Evolutionary conservation across 768 basidiomycete genomes (phyloP), one percentile per base, ranked within the genome.

Genomic region (Mycena rosella): DNA sequence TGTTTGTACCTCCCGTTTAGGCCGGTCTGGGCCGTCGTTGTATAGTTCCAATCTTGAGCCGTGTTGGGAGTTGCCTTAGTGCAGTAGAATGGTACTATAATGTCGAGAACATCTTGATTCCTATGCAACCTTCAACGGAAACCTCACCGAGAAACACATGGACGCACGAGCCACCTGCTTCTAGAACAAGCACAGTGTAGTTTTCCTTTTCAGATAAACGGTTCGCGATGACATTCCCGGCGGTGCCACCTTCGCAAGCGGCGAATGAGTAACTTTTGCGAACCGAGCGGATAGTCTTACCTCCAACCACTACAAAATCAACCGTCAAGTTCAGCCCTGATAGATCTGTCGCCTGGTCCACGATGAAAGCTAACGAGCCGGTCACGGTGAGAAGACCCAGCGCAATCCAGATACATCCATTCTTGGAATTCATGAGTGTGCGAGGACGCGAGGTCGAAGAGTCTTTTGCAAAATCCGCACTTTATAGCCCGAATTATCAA

Each of bases 121-220:
- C 68, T 69, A 15, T 38, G 8, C 29, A 32, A 45, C 15, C 7
- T 7, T 26, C 8, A 14, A 26, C 15, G 20, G 24, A 5, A 18
- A 13, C 9, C 27, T n/a, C 2, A 63, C 8, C 5, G 15, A 36
- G 20, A 10, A 38, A 15, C n/a, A 15, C 15, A 7, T 4, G 17
- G 14, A 40, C 68, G 30, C 48, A 70, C 68, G 68, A 61, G 34
- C 59, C 64, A 22, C 68, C 67, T 24, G 67, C 67, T 44, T 68
- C 67, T 13, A 68, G 42, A 14, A 68, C 62, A 30, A 69, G 36
- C 17, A 68, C 60, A 5, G 67, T 59, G n/a, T 29, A 6, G 29
- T 51, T 6, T 7, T n/a, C 14, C 27, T 65, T 58, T 38, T 65
- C 63, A 1, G 63, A 26, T 5, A 58, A 24, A 22, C 63, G 56